These are phyloP conservation scores for Cucurbita moschata DNA, from an alignment of 306 rosid species.

Conservation along the genomic window DNA sequence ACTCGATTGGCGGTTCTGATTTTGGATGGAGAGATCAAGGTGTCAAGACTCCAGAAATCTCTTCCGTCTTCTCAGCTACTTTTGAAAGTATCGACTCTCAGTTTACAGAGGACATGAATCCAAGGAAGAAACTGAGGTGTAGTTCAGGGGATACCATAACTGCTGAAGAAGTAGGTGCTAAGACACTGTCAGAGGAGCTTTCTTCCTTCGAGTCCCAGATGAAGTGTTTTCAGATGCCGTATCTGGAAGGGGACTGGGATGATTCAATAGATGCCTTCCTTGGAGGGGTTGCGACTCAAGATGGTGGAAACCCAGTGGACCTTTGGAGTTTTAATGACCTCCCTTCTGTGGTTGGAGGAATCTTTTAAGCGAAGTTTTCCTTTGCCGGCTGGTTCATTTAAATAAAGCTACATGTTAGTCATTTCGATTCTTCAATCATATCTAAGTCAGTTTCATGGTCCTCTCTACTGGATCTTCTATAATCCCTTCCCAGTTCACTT, in stretches of 20 bases:
- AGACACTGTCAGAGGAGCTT: slow-evolving; percentile 65
- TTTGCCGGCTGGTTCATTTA: slow-evolving; percentile 34
- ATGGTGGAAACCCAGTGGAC: slow-evolving; percentile 47
- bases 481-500: background rate
- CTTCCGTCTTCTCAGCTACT: slow-evolving; percentile 51
- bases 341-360: slow-evolving; percentile 37
- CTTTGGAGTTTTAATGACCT: slow-evolving; percentile 79
- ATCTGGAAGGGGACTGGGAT: slow-evolving; percentile 56
- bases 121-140: slow-evolving; percentile 25
- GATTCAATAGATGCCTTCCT: slow-evolving; percentile 42
- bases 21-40: slow-evolving; percentile 59
- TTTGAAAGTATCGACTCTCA: slow-evolving; percentile 15
- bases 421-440: slow-evolving; percentile 3
- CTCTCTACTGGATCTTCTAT: too few species aligned
- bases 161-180: slow-evolving; percentile 17
- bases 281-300: slow-evolving; percentile 37
- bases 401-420: slow-evolving; percentile 83
- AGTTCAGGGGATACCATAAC: slow-evolving; percentile 20
- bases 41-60: slow-evolving; percentile 65
- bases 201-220: slow-evolving; percentile 57
- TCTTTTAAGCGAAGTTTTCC: slow-evolving; percentile 27
- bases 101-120: slow-evolving; percentile 32
- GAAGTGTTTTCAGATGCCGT: slow-evolving; percentile 50
- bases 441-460: too few species aligned
- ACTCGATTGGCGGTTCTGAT: slow-evolving; percentile 62